A percentile compares a stretch with the other conserved stretches of the same genome.
phyloP scores from a whole-genome alignment of 2,329 filamentous ascomycete genomes.

The Diaporthe amygdali region DNA sequence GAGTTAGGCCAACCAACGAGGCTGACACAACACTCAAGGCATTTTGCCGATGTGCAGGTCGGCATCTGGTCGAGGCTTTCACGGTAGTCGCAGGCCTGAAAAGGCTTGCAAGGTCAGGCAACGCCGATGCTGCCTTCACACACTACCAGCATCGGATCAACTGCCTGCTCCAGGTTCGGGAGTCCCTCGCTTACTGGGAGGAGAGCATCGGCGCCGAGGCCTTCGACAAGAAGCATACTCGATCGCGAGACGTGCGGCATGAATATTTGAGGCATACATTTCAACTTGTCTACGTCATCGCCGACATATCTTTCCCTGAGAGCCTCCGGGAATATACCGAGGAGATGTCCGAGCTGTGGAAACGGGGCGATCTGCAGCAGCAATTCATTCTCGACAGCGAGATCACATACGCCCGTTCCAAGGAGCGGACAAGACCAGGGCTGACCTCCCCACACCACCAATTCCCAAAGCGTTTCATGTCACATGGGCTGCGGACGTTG shows the following conservation, averaged over 20 bases:
- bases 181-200: slow-evolving; percentile 20
- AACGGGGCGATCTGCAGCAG: not conserved
- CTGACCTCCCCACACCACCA: slow-evolving; percentile 12
- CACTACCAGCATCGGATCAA: not conserved
- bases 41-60: slow-evolving; percentile 19
- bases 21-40: slow-evolving; percentile 9
- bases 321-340: slow-evolving; percentile 8
- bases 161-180: slow-evolving; percentile 15
- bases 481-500: slow-evolving; percentile 12
- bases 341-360: slow-evolving; percentile 10
- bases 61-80: slow-evolving; percentile 13
- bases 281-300: slow-evolving; percentile 12
- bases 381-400: slow-evolving; percentile 19
- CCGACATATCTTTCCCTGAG: slow-evolving; percentile 21
- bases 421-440: slow-evolving; percentile 3
- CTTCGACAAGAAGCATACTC: slow-evolving; percentile 15
- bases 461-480: not conserved
- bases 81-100: slow-evolving; percentile 1
- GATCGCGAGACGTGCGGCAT: slow-evolving; percentile 2
- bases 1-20: not conserved
- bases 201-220: slow-evolving; percentile 15
- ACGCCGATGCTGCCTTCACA: slow-evolving; percentile 1
- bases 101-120: not conserved
- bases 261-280: slow-evolving; percentile 17
- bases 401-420: slow-evolving; percentile 12